Percentiles rank a stretch among this genome's conserved stretches.
Conservation (phyloP, 2,329 filamentous ascomycete genomes). For the Talaromyces sp. region DNA sequence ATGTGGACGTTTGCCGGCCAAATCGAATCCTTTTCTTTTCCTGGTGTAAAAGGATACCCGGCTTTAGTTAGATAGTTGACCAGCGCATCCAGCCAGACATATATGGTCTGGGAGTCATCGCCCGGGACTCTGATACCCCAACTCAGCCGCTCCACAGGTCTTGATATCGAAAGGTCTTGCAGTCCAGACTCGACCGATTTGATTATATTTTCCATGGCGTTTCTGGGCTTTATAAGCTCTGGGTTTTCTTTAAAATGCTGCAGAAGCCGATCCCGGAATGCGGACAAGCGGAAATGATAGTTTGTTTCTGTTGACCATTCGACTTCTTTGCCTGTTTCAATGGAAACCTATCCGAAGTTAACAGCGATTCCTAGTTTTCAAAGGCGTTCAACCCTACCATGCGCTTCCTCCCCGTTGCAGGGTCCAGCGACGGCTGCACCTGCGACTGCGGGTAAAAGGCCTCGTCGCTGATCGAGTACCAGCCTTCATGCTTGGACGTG, state of each 20-base stretch:
- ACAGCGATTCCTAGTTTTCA: background rate
- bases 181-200: conserved; percentile 71
- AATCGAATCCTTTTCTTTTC: conserved; percentile 55
- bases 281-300: conserved; percentile 89
- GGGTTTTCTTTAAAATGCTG: conserved; percentile 75
- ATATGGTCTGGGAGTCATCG: conserved; percentile 83
- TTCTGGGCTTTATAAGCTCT: conserved; percentile 65
- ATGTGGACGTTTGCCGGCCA: conserved; percentile 94
- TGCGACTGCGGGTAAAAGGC: conserved; percentile 81
- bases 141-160: conserved; percentile 67
- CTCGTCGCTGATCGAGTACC: conserved; percentile 96
- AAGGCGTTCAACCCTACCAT: conserved; percentile 49
- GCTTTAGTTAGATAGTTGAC: conserved; percentile 88
- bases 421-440: conserved; percentile 69
- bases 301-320: conserved; percentile 93
- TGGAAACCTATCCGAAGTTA: conserved; percentile 48
- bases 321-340: conserved; percentile 85
- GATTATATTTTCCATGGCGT: conserved; percentile 73
- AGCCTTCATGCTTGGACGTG: conserved; percentile 79
- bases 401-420: conserved; percentile 73
- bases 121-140: conserved; percentile 91
- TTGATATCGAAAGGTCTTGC: conserved; percentile 82
- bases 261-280: conserved; percentile 71
- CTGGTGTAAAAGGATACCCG: conserved; percentile 71
- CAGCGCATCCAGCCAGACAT: conserved; percentile 95